Conservation (phyloP, 225 moss, liverwort and hornwort species). For the Pseudisothecium myosuroides region DNA sequence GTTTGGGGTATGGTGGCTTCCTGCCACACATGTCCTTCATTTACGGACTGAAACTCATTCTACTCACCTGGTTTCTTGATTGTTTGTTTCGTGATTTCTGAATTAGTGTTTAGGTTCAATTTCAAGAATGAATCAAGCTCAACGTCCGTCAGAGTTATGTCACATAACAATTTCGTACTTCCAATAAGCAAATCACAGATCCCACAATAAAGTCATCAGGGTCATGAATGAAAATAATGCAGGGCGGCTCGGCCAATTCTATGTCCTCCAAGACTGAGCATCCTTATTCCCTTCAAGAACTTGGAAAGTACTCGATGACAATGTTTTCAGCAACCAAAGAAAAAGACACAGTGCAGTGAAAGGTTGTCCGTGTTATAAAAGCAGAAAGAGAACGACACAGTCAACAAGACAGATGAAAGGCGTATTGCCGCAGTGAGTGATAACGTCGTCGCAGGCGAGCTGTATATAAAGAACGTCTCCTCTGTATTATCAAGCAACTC, state of each 20-base stretch:
- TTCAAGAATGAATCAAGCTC: not conserved
- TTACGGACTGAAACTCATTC: too few relatives aligned
- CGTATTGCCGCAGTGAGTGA: not conserved
- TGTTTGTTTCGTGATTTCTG: too few relatives aligned
- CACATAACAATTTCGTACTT: not conserved
- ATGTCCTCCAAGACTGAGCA: not conserved
- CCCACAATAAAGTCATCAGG: not conserved
- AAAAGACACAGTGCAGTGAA: not conserved
- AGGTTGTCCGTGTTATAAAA: not conserved
- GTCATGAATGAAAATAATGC: not conserved
- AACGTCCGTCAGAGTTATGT: not conserved
- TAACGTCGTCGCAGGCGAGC: not conserved
- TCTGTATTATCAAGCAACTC: not conserved
- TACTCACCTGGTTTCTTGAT: too few relatives aligned
- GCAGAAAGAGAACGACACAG: not conserved
- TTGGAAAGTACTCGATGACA: not conserved
- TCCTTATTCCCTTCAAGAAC: not conserved
- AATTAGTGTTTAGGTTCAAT: too few relatives aligned
- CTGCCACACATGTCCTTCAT: too few relatives aligned
- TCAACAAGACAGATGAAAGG: not conserved
- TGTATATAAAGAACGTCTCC: not conserved
- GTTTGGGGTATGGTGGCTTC: too few relatives aligned
- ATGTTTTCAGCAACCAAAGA: not conserved
- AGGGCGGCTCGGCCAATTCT: too few relatives aligned
- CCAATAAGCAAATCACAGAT: not conserved